Base-by-base conservation (phyloP, 1,139 yeast species). In the Petasospora fabianii region DNA sequence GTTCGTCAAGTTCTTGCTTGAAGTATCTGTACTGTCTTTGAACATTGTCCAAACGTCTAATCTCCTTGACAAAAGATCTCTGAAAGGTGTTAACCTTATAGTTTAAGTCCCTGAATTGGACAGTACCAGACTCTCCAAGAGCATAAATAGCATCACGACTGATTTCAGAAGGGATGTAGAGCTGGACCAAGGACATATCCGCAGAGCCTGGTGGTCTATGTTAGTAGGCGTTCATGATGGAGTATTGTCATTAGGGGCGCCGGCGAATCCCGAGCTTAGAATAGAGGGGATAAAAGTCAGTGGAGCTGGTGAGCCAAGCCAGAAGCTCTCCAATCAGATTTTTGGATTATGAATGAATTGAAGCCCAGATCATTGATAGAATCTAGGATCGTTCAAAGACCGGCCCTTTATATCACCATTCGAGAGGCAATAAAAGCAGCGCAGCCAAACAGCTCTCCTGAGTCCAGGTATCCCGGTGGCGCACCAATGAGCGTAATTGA, bases 21-120 rank as follows among this genome's bases (percentile, higher is more conserved):
- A 68, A 66, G 44, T 59, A 66, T 32, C 69, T 58, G 42, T 65
- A 67, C 54, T 79, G 85, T 46, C 87, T 72, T 58, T 80, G 76
- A 3, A 76, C 71, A 47, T 78, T 76, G 53, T 80, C 88, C 36
- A 79, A 61, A 34, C 74, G 69, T 48, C 96, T 74, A 42, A 88
- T 76, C 54, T 92, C 97, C 51, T 73, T 74, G 36, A 92, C 86
- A 58, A 84, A 92, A 1, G 95, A 77, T 48, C 97, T 72, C 62
- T 90, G 97, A 64, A 92, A 94, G 4, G 88, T 71, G 43, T 84
- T 82, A 39, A 85, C 75, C 53, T 75, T 77, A 35, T 82, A 69
- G 62, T 92, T 92, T 62, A 92, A 71, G 62, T 92, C 97, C 44
- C 96, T 74, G 62, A 94, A 88, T 58, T 94, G 97, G 21, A 92